Evolutionary conservation across 805 yeast genomes (phyloP).

Genomic region (Cyberlindnera xishuangbannaensis): DNA sequence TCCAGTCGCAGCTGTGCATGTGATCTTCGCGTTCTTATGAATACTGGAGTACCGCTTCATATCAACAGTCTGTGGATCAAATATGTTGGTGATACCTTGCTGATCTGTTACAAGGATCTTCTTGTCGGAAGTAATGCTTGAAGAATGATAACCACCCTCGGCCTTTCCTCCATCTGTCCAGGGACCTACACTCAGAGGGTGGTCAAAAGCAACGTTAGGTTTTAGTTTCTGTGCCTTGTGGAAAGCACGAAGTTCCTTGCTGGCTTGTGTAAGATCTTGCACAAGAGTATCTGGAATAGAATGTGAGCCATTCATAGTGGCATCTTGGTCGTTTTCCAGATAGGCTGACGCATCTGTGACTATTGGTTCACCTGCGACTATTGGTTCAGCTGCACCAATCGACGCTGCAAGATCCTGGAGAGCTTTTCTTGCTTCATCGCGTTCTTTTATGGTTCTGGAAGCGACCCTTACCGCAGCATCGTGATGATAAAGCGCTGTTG

Average conservation of each 20-base stretch:
- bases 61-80: constrained; percentile 7
- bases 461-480: constrained; percentile 92
- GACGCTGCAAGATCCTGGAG: constrained; percentile 48
- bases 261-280: constrained; percentile 11
- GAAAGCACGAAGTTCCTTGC: constrained; percentile 13
- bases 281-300: neutral
- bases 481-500: constrained; percentile 72
- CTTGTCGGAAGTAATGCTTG: too few species aligned
- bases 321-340: constrained; percentile 1
- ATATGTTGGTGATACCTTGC: constrained; percentile 15
- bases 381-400: constrained; percentile 25
- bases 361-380: constrained; percentile 12
- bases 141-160: neutral
- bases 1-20: constrained; percentile 6
- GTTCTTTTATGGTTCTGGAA: constrained; percentile 63
- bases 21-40: constrained; percentile 12
- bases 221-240: constrained; percentile 22
- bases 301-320: constrained; percentile 2
- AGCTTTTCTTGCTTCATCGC: constrained; percentile 68
- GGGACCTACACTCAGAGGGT: constrained; percentile 8
- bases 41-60: too few species aligned
- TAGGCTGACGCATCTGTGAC: neutral
- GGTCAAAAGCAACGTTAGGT: constrained; percentile 12
- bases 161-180: neutral
- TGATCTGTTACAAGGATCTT: constrained; percentile 14